These are phyloP conservation scores for Sisymbrium altissimum DNA, from an alignment of 345 rosid species.

Conservation along the genomic window DNA sequence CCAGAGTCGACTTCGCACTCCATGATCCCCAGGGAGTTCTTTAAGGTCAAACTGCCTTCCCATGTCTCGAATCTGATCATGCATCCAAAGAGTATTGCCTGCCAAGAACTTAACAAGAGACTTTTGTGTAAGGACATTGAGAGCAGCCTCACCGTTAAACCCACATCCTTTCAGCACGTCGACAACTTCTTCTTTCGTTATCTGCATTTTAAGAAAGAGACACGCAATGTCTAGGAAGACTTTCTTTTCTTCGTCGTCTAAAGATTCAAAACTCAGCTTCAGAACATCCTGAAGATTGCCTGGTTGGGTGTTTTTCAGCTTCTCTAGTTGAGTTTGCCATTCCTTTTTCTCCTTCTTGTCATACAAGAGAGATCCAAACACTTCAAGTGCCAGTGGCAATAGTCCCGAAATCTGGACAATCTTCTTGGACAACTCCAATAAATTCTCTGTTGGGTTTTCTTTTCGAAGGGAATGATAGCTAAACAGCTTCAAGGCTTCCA, in stretches of 20 bases:
- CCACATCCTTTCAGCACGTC: constrained; percentile 61
- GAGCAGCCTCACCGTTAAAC: constrained; percentile 43
- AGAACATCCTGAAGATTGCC: constrained; percentile 42
- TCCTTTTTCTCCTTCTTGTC: constrained; percentile 42
- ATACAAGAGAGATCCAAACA: constrained; percentile 57
- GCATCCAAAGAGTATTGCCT: constrained; percentile 50
- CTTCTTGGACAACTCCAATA: constrained; percentile 34
- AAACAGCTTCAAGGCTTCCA: constrained; percentile 47
- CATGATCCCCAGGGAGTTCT: constrained; percentile 22
- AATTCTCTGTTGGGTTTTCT: constrained; percentile 40
- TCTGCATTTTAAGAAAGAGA: constrained; percentile 44
- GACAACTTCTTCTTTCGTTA: constrained; percentile 45
- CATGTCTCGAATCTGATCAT: constrained; percentile 80
- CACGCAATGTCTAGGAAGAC: constrained; percentile 74
- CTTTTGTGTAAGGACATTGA: constrained; percentile 45
- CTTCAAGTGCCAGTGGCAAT: constrained; percentile 73
- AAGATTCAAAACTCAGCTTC: constrained; percentile 50
- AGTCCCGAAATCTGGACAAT: constrained; percentile 45
- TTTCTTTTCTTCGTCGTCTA: constrained; percentile 41
- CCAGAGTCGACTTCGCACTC: constrained; percentile 64
- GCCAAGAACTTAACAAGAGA: constrained; percentile 48
- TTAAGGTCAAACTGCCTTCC: constrained; percentile 51
- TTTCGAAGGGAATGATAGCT: constrained; percentile 58
- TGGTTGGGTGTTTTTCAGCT: constrained; percentile 35
- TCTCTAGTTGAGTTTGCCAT: constrained; percentile 54